Conservation (phyloP, 2,329 filamentous ascomycete genomes). For the Epichloe sibirici region DNA sequence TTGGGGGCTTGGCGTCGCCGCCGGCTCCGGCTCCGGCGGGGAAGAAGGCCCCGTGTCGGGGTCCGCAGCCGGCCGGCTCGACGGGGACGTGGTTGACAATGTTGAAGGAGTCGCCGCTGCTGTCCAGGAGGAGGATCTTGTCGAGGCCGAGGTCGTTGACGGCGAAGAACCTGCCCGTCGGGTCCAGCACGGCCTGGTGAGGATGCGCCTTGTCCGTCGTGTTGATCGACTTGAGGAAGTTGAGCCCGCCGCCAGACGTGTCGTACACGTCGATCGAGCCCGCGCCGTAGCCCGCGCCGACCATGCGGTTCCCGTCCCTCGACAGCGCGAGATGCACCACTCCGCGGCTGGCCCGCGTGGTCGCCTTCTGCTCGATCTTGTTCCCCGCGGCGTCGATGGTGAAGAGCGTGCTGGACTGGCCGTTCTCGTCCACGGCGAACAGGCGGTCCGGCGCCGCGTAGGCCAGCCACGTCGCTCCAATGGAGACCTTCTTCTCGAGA, state of each 20-base stretch:
- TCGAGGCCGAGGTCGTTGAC: conserved; percentile 39
- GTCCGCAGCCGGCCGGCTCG: conserved; percentile 29
- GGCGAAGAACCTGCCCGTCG: conserved; percentile 35
- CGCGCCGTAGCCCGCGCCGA: conserved; percentile 30
- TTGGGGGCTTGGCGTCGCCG: conserved; percentile 14
- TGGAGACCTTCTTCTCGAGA: conserved; percentile 20
- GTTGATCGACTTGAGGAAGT: conserved; percentile 26
- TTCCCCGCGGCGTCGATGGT: conserved; percentile 21
- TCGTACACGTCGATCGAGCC: conserved; percentile 35
- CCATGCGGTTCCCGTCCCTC: conserved; percentile 29
- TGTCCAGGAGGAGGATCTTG: conserved; percentile 33
- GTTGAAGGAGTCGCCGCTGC: conserved; percentile 26
- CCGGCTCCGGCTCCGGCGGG: conserved; percentile 13
- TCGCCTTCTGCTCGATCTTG: conserved; percentile 14
- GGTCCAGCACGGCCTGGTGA: conserved; percentile 37
- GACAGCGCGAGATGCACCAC: conserved; percentile 37
- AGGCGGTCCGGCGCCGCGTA: conserved; percentile 26
- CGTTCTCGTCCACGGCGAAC: conserved; percentile 37
- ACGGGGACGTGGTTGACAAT: conserved; percentile 23
- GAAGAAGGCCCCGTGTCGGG: conserved; percentile 39
- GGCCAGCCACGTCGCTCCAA: conserved; percentile 34
- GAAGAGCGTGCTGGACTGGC: conserved; percentile 26
- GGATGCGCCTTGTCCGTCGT: conserved; percentile 24
- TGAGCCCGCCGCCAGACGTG: conserved; percentile 22
- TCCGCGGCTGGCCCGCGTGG: conserved; percentile 25